Conservation (phyloP, 495 filamentous ascomycete genomes). For the Tuber borchii region DNA sequence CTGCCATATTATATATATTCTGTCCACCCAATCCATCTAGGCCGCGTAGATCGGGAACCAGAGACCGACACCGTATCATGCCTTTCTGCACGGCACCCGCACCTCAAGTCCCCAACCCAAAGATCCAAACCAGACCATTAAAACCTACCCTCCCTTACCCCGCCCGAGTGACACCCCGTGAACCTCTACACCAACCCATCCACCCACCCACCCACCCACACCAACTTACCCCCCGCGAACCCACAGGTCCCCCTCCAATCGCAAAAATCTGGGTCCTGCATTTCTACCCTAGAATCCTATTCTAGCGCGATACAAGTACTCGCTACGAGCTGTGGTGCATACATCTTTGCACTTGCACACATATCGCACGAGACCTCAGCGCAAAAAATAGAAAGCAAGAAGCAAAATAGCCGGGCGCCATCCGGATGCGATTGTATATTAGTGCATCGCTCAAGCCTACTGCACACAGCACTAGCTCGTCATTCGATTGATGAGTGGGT, state of each 20-base stretch:
- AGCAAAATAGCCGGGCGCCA: not conserved
- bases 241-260: not conserved
- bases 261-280: not conserved
- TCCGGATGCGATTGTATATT: not conserved
- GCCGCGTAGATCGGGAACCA: not conserved
- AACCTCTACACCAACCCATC: not conserved
- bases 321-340: not conserved
- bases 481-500: not conserved
- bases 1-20: not conserved
- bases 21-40: not conserved
- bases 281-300: not conserved
- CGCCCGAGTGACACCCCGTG: not conserved
- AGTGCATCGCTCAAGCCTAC: not conserved
- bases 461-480: not conserved
- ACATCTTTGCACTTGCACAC: too few relatives aligned
- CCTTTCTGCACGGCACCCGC: not conserved
- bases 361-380: not conserved
- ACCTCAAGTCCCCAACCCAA: not conserved
- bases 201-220: not conserved
- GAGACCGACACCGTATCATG: not conserved
- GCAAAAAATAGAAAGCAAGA: not conserved
- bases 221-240: not conserved
- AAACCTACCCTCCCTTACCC: not conserved
- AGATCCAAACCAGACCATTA: not conserved
- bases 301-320: not conserved